phyloP scores from a whole-genome alignment of 805 yeast species.

The Candida cerambycidarum region DNA sequence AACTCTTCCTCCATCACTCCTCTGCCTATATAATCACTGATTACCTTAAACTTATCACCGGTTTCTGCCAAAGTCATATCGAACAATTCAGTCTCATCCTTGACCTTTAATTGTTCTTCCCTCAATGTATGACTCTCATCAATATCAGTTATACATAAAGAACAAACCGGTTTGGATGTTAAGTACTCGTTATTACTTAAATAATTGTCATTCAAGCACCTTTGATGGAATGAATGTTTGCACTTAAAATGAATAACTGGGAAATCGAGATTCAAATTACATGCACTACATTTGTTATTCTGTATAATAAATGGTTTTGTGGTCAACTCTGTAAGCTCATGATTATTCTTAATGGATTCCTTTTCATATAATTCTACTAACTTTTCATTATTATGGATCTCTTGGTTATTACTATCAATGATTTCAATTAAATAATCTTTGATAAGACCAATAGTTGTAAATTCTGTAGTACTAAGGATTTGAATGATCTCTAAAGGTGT shows the following conservation, averaged over 20 bases:
- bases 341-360: conserved; percentile 60
- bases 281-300: conserved; percentile 62
- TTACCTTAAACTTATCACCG: conserved; percentile 68
- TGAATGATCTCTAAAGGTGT: conserved; percentile 79
- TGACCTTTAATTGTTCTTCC: conserved; percentile 58
- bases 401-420: conserved; percentile 58
- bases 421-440: conserved; percentile 65
- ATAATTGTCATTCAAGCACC: conserved; percentile 61
- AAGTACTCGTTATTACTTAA: conserved; percentile 12
- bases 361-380: conserved; percentile 64
- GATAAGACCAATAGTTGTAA: conserved; percentile 69
- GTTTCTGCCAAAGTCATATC: conserved; percentile 51
- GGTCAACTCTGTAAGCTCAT: conserved; percentile 51
- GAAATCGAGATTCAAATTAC: conserved; percentile 63
- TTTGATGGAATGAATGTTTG: conserved; percentile 80
- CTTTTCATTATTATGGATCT: conserved; percentile 65
- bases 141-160: conserved; percentile 69
- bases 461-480: conserved; percentile 51
- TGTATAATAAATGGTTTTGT: conserved; percentile 53
- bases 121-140: conserved; percentile 64
- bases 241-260: conserved; percentile 87
- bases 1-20: conserved; percentile 69
- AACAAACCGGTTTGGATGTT: conserved; percentile 47
- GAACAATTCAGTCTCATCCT: conserved; percentile 65
- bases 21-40: conserved; percentile 80